Base-by-base conservation (phyloP, 2,329 filamentous ascomycete species). In the Sporothrix schenckii region DNA sequence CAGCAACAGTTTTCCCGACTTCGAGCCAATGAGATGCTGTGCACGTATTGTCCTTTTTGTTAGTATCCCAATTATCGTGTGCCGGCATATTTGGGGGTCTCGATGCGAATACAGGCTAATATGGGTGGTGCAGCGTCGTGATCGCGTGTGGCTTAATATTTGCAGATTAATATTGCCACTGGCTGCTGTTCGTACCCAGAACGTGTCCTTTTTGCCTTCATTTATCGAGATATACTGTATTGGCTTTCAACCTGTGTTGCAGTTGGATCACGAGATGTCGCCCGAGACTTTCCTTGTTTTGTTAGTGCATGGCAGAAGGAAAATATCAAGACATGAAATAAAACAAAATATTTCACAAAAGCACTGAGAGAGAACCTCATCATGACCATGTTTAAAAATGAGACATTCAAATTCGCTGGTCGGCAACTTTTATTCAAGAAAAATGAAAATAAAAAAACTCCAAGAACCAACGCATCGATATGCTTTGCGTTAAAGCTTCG, bases 51-150 rank as follows among this genome's bases (percentile, higher is more conserved):
- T 16, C 5, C 5, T 3, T 27, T 44, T 41, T 41, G 10, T 16
- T 44, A 53, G 30, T 68, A 30, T 16, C 6, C 13, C 13, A 21
- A 41, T 30, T 49, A 24, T 21, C 34, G 34, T 41, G n/a, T 47
- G 52, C 2, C 65, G 63, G 63, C 63, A 52, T 66, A 34, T 50
- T 67, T 67, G 30, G 5, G n/a, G n/a, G 50, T n/a, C n/a, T 54
- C 47, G 34, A 44, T 44, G 39, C 24, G 34, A 61, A 61, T 50
- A 61, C 54, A 60, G 67, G 67, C 67, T 69, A 69, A 60, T 61
- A 39, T 69, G 44, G n/a, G 24, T 49, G 41, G 14, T 61, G 34
- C 21, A 24, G 56, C 39, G 24, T n/a, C 56, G 34, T 61, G 56
- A 61, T 61, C 9, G 34, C 56, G n/a, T 61, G 56, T 34, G 19